Conservation (phyloP, 139 green algal genomes). For the Chlamydomonas sphaeroides region DNA sequence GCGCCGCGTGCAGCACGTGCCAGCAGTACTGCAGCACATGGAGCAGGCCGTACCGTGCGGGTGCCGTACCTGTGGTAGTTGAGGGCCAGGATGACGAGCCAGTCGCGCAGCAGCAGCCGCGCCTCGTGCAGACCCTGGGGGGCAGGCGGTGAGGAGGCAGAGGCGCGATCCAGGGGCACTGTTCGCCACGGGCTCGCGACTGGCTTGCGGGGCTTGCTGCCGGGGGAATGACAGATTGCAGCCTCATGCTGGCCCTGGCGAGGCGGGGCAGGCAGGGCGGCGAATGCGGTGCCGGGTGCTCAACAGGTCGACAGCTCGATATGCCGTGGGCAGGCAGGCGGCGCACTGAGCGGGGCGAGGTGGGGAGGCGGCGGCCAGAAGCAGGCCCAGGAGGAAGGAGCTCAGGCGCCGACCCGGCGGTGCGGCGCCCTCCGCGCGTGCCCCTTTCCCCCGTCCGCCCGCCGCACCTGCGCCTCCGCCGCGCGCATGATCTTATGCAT, state of each 20-base stretch:
- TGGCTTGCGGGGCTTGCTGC: too few species aligned
- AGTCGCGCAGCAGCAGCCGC: conserved; percentile 86
- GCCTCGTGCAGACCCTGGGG: conserved; percentile 68
- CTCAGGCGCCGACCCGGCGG: too few species aligned
- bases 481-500: conserved; percentile 80
- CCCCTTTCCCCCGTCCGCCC: neutral
- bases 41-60: neutral
- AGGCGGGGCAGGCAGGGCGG: too few species aligned
- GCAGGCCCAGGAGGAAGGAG: neutral
- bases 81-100: conserved; percentile 83
- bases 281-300: too few species aligned
- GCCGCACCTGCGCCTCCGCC: conserved; percentile 32
- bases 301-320: too few species aligned
- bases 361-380: neutral
- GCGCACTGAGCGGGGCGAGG: too few species aligned
- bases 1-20: neutral
- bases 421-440: too few species aligned
- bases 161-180: too few species aligned
- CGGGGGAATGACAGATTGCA: too few species aligned
- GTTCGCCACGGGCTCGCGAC: too few species aligned
- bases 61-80: conserved; percentile 67
- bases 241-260: too few species aligned
- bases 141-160: neutral
- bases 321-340: too few species aligned
- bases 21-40: neutral